Conservation (phyloP, 768 basidiomycete species). For the Trametes punicea region DNA sequence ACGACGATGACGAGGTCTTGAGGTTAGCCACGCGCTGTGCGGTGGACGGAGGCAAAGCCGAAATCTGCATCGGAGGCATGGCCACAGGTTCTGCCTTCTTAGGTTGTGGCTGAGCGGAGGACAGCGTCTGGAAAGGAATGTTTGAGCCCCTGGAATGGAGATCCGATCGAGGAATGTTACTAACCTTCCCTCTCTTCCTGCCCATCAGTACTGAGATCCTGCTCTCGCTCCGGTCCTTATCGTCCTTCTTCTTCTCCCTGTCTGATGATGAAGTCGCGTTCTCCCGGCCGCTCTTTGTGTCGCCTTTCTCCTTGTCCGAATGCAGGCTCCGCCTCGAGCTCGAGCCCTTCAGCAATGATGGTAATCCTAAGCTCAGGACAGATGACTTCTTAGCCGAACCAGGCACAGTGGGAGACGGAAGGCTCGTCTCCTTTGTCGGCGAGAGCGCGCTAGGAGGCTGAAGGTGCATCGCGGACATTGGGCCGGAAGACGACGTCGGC, state of each 20-base stretch:
- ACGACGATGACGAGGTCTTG: conserved; percentile 50
- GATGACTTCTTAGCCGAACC: conserved; percentile 74
- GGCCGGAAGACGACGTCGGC: conserved; percentile 46
- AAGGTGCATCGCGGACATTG: conserved; percentile 39
- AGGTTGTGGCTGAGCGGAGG: conserved; percentile 61
- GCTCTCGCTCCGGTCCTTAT: conserved; percentile 85
- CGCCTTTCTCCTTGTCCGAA: conserved; percentile 47
- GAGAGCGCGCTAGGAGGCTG: conserved; percentile 44
- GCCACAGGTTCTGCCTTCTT: conserved; percentile 66
- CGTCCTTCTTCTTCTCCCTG: conserved; percentile 66
- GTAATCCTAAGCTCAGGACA: conserved; percentile 75
- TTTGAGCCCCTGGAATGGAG: conserved; percentile 9
- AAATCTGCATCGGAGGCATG: conserved; percentile 89
- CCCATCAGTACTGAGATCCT: conserved; percentile 86
- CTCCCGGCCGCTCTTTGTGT: conserved; percentile 53
- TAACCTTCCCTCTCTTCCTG: conserved; percentile 87
- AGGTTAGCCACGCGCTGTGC: conserved; percentile 83
- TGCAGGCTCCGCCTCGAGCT: conserved; percentile 80
- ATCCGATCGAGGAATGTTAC: conserved; percentile 23
- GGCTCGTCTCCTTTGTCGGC: conserved; percentile 51
- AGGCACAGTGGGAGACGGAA: conserved; percentile 52
- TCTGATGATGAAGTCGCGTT: conserved; percentile 45
- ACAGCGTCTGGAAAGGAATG: conserved; percentile 59
- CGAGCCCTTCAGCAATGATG: conserved; percentile 80
- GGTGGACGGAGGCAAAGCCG: conserved; percentile 76